These are phyloP conservation scores for Paramecium primaurelia DNA, from an alignment of 73 alveolate genomes.

Conservation along the genomic window DNA sequence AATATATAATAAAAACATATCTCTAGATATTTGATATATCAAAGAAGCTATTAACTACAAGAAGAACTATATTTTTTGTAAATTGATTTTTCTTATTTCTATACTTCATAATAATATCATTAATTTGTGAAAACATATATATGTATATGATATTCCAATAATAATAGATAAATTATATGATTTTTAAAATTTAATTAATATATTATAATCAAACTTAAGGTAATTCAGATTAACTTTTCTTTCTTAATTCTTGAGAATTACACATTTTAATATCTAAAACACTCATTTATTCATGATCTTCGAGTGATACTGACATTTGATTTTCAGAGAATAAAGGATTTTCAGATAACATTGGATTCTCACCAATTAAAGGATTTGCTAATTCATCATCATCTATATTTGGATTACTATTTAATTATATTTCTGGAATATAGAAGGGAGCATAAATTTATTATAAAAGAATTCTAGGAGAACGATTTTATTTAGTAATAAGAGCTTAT, in stretches of 20 bases:
- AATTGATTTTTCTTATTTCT: neutral
- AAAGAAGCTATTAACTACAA: neutral
- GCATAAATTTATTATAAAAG: neutral
- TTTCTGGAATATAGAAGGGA: neutral
- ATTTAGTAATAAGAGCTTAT: neutral
- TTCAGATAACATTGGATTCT: conserved; percentile 17
- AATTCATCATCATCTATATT: neutral
- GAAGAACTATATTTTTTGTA: neutral
- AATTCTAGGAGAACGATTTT: neutral
- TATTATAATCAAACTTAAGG: neutral
- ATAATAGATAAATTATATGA: neutral
- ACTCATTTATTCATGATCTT: conserved; percentile 5
- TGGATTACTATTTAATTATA: neutral
- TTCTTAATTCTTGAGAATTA: conserved; percentile 9
- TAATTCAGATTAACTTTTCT: neutral
- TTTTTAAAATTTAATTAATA: neutral
- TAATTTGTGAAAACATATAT: neutral
- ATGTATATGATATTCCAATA: too few species aligned
- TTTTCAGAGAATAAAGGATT: neutral
- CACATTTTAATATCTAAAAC: conserved; percentile 2
- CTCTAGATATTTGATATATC: neutral
- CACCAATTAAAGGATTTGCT: neutral
- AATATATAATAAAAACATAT: neutral
- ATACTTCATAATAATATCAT: neutral
- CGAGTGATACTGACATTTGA: neutral